Evolutionary conservation across 805 yeast species (phyloP), one percentile per base, ranked within the genome.

Genomic region (Kuraishia ogatae): DNA sequence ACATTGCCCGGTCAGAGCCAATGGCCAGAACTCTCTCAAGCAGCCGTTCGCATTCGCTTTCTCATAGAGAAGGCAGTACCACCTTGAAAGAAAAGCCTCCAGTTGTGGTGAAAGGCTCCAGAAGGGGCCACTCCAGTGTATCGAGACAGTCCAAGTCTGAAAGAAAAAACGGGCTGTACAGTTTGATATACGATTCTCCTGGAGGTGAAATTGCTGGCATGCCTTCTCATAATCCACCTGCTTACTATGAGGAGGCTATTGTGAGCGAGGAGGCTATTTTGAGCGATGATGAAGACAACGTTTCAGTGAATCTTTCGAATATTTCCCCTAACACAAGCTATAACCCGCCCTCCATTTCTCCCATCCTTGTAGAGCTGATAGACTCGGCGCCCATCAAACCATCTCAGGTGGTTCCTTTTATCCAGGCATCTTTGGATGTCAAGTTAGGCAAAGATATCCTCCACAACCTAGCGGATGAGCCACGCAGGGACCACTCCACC

Each of bases 331-430:
- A 60, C 7, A 28, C 19, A 17, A 48, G 55, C 48, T 76, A 78
- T 60, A 55, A 61, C 1, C 80, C 82, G 0, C 89, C 89, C 0
- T 65, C 69, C 2, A 72, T 79, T 15, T 71, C 86, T 0, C 89
- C 91, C 1, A 80, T 86, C 11, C 66, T 82, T 29, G 71, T 85
- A 2, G 96, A 88, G 63, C 70, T 87, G 35, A 80, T 87, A 1
- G 96, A 88, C 61, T 84, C 93, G 0, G 90, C 92, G 0, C 82
- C 87, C 1, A 85, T 84, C 65, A 79, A 82, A 50, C 79, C 85
- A 3, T 81, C 81, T 54, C 81, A 80, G 60, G 78, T 84, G 35
- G 87, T 88, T 10, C 96, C 94, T 1, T 88, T 87, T 63, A 67
- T 88, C 49, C 94, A 87, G 61, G 84, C 85, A 1, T 85, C 91